phyloP scores from a whole-genome alignment of 2,329 filamentous ascomycete species.

The Phaeosphaeria sp. region DNA sequence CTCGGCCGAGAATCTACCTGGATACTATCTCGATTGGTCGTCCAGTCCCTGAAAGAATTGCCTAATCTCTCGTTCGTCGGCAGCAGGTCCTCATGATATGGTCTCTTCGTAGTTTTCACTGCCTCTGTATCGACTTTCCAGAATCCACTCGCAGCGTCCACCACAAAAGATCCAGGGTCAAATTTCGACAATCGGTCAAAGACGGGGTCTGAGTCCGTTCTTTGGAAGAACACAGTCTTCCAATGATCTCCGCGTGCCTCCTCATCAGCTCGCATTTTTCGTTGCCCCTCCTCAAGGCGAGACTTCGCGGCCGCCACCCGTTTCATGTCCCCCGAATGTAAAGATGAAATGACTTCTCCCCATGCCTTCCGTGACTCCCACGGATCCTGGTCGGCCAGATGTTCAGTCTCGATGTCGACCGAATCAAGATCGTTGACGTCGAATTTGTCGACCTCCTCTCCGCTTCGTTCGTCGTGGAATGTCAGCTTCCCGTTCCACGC shows the following conservation, averaged over 20 bases:
- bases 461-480: slow-evolving; percentile 44
- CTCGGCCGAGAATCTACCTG: not conserved
- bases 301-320: slow-evolving; percentile 40
- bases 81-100: slow-evolving; percentile 37
- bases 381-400: slow-evolving; percentile 50
- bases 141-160: slow-evolving; percentile 35
- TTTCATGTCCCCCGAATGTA: slow-evolving; percentile 53
- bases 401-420: slow-evolving; percentile 29
- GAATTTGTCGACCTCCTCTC: slow-evolving; percentile 47
- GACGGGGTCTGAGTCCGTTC: slow-evolving; percentile 32
- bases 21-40: not conserved
- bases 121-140: slow-evolving; percentile 42
- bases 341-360: slow-evolving; percentile 48
- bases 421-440: slow-evolving; percentile 33
- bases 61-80: slow-evolving; percentile 28
- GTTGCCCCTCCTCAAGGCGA: slow-evolving; percentile 47
- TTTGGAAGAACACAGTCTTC: slow-evolving; percentile 51
- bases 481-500: slow-evolving; percentile 51
- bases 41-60: not conserved
- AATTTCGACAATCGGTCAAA: slow-evolving; percentile 32
- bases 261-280: slow-evolving; percentile 51
- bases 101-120: slow-evolving; percentile 27
- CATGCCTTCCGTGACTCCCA: slow-evolving; percentile 56
- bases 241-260: slow-evolving; percentile 46
- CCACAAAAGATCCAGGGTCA: slow-evolving; percentile 26